Percentiles rank a stretch among this genome's conserved stretches.
Conservation (phyloP, 495 filamentous ascomycete species). For the Daldinia decipiens region DNA sequence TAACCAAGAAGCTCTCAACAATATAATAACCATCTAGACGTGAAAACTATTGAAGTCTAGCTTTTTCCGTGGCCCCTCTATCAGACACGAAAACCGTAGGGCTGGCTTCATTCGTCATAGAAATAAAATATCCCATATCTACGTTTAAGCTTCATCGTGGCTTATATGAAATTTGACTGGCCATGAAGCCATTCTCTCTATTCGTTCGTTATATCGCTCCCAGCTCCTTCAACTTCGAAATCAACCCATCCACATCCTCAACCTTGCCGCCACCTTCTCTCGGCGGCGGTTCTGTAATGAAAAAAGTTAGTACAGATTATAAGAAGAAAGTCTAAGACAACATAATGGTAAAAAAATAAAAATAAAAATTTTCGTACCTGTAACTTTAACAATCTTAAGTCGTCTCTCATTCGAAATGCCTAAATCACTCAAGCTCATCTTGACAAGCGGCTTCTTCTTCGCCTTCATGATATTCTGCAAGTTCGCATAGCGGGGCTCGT, state of each 20-base stretch:
- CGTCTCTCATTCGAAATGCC: conserved; percentile 77
- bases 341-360: conserved; percentile 24
- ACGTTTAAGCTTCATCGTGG: background rate
- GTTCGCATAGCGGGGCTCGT: conserved; percentile 94
- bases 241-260: conserved; percentile 92
- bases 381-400: conserved; percentile 88
- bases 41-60: background rate
- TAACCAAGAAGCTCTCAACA: background rate
- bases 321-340: conserved; percentile 7
- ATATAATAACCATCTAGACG: background rate
- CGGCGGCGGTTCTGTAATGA: conserved; percentile 78
- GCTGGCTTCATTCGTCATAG: background rate
- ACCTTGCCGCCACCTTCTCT: conserved; percentile 96
- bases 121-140: background rate
- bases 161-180: background rate
- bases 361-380: no score
- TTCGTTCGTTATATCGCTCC: conserved; percentile 76
- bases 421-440: conserved; percentile 84
- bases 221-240: conserved; percentile 92
- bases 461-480: conserved; percentile 99
- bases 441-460: conserved; percentile 98
- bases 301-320: conserved; percentile 11
- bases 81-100: background rate
- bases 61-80: background rate
- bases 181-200: conserved; percentile 16